Base-by-base conservation (phyloP, 306 rosid species). In the Sechiopsis laciniata region DNA sequence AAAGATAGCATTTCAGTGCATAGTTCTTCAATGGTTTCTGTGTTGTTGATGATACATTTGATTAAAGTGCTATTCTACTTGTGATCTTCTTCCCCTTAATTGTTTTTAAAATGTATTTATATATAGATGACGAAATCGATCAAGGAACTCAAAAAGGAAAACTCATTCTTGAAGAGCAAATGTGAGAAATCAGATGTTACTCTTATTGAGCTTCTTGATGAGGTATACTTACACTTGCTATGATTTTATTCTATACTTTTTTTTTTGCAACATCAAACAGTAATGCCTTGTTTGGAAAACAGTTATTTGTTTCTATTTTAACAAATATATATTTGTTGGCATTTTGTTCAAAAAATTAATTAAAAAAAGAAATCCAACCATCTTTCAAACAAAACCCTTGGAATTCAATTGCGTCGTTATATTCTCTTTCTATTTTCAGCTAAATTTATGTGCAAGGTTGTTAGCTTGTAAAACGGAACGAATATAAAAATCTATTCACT, bases 111-210 rank as follows among this genome's bases (percentile, higher is more conserved):
- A 42, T 6, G 9, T 8, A 45, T 0, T 8, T 12, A 75, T 84
- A 75, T 79, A 58, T 82, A 93, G 98, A 93, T 86, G 98, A 82
- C 97, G 5, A 93, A 90, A 82, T 93, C 96, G 75, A 88, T 82
- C 85, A 93, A 90, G 89, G 97, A 93, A 78, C 96, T 90, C 78
- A 87, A 86, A 87, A 90, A 90, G 88, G 98, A 93, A 84, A 93
- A 93, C 77, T 80, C 83, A 52, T 90, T 90, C 84, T 79, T 93
- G 96, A 93, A 84, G 90, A 88, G 91, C 83, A 93, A 93, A 84
- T 78, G 89, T 16, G 96, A 93, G 77, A 88, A 87, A 76, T 84
- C 98, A 66, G 98, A 93, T 75, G 42, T 90, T 68, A 90, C 90
- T 14, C 94, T 93, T 52, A 90, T 87, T 74, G 94, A 86, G 82